A percentile compares a stretch with the other conserved stretches of the same genome.
Evolutionary conservation across 202 grass and related monocot species (phyloP).

Genomic region (Schoenoplectus tabernaemontani): DNA sequence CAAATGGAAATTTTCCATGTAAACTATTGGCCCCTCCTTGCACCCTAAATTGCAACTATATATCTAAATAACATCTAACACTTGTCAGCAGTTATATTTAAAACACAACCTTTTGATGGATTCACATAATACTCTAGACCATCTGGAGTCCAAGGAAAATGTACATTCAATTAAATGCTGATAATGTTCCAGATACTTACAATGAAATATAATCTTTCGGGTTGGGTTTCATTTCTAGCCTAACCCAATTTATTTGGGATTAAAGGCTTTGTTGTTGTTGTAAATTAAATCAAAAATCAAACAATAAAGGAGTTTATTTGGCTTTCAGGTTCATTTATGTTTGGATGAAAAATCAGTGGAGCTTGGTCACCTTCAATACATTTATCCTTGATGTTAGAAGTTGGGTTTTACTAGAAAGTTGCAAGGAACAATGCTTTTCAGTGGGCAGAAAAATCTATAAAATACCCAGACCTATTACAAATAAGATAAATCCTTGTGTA

Average conservation of each 20-base stretch:
- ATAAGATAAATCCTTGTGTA: not conserved
- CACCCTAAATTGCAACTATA: not conserved
- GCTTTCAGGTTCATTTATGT: not conserved
- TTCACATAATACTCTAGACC: not conserved
- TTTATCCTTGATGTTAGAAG: not conserved
- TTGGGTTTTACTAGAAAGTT: not conserved
- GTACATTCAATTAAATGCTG: not conserved
- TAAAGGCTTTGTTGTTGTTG: too few relatives aligned
- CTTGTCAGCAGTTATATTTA: not conserved
- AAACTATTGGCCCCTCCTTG: not conserved
- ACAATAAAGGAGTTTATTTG: not conserved
- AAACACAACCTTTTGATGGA: not conserved
- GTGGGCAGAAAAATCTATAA: not conserved
- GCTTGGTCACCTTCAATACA: not conserved
- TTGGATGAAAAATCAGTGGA: not conserved
- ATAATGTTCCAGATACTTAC: not conserved
- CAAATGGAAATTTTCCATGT: not conserved
- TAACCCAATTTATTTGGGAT: too few relatives aligned
- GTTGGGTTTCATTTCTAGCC: too few relatives aligned
- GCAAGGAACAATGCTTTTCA: not conserved
- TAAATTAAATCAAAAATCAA: not conserved
- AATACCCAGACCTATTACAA: not conserved
- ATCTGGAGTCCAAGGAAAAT: not conserved
- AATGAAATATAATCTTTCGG: not conserved
- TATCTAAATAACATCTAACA: not conserved